Base-by-base conservation (phyloP, 345 rosid genomes). In the Crucihimalaya himalaica region DNA sequence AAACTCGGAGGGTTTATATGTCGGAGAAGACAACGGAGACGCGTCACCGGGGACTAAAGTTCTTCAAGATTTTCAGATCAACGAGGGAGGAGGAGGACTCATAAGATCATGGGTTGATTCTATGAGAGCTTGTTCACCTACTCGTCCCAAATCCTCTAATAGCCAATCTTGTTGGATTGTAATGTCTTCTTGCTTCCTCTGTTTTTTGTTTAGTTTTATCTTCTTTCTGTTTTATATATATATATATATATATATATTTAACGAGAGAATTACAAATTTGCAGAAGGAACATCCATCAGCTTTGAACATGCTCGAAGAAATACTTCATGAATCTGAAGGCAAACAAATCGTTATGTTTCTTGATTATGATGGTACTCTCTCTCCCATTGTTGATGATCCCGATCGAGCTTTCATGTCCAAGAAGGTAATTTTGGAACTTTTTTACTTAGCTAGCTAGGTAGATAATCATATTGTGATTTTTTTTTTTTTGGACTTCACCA, bases 301-400 rank as follows among this genome's bases (percentile, higher is more conserved):
- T 54, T 75, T 93, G 71, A 78, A 48, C 65, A 86, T 82, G 89
- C 89, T 93, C 34, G 88, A 87, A 73, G 80, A 91, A 60, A 93
- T 93, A 61, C 79, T 78, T 46, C 71, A 68, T 19, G 81, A 81
- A 21, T 85, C 97, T 4, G 56, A 77, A 68, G 96, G 97, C 72
- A 93, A 91, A 72, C 85, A 89, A 65, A 83, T 93, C 18, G 92
- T 88, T 14, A 89, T 93, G 97, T 91, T 93, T 47, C 81, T 93
- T 29, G 97, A 93, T 81, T 93, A 93, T 39, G 97, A 91, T 57
- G 98, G 98, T 11, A 93, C 98, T 6, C 90, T 93, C 16, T 87
- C 97, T 4, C 96, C 97, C 34, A 93, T 93, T 51, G 98, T 93
- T 25, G 91, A 81, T 71, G 92, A 93, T 73, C 98, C 98, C 21